These are phyloP conservation scores for Microsporum audouinii DNA, from an alignment of 2,329 filamentous ascomycete species.

Conservation along the genomic window DNA sequence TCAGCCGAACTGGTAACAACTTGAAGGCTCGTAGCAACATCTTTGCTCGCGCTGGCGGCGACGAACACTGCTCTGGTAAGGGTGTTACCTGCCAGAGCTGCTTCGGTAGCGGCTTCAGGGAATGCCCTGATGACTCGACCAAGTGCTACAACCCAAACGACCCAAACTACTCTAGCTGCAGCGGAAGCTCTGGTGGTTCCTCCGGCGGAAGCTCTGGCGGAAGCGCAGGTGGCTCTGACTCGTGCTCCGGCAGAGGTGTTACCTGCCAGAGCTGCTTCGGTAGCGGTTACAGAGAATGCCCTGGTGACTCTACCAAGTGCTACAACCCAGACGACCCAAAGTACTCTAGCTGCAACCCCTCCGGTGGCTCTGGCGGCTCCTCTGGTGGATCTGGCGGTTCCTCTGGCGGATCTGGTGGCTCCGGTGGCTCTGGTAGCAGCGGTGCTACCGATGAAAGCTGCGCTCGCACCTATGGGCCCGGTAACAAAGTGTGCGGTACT, in stretches of 20 bases:
- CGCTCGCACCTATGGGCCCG: not conserved
- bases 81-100: conserved; percentile 6
- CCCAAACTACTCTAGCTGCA: not conserved
- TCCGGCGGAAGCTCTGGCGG: not conserved
- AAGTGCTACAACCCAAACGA: conserved; percentile 4
- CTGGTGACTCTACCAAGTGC: not conserved
- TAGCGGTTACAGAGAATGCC: conserved; percentile 2
- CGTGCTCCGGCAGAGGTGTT: not conserved
- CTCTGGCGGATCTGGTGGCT: not conserved
- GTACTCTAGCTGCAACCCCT: not conserved
- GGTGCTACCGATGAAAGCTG: not conserved
- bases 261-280: conserved; percentile 8
- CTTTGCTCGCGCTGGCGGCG: not conserved
- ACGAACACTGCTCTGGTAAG: not conserved
- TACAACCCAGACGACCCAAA: conserved; percentile 3
- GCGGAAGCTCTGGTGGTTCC: not conserved
- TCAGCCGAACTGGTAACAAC: not conserved
- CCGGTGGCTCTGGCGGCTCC: not conserved
- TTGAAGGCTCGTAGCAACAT: not conserved
- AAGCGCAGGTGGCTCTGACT: no score
- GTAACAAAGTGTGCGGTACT: conserved; percentile 1
- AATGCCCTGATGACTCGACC: conserved; percentile 4
- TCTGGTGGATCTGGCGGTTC: not conserved
- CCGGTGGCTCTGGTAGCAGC: not conserved
- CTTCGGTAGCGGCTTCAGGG: conserved; percentile 3